Conservation (phyloP, 2,329 filamentous ascomycete species). For the Fusarium sp. region DNA sequence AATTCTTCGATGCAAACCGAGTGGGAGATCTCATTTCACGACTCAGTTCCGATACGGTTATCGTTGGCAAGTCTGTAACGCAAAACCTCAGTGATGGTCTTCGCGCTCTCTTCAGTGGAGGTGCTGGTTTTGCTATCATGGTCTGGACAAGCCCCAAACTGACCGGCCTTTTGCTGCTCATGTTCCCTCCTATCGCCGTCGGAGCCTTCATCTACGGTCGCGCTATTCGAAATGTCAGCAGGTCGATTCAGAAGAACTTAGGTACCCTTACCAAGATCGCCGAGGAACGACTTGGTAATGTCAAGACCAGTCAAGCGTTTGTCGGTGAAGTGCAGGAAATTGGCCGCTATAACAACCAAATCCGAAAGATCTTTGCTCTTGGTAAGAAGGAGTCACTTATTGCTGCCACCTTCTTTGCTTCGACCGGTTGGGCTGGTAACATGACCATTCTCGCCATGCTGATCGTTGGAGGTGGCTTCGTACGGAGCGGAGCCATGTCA, state of each 20-base stretch:
- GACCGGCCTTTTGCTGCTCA: slow-evolving; percentile 84
- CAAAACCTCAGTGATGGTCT: slow-evolving; percentile 98
- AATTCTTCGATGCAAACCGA: slow-evolving; percentile 98
- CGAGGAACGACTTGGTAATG: slow-evolving; percentile 96
- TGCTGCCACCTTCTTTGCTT: slow-evolving; percentile 87
- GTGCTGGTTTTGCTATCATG: slow-evolving; percentile 92
- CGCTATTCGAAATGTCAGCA: slow-evolving; percentile 87
- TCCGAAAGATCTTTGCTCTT: slow-evolving; percentile 90
- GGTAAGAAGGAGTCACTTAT: slow-evolving; percentile 89
- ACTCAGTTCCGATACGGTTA: slow-evolving; percentile 94
- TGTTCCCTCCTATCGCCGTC: slow-evolving; percentile 91
- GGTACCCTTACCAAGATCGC: slow-evolving; percentile 96
- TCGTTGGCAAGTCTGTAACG: slow-evolving; percentile 98
- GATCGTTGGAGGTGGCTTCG: slow-evolving; percentile 90
- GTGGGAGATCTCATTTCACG: slow-evolving; percentile 97
- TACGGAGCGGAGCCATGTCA: slow-evolving; percentile 85
- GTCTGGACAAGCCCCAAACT: slow-evolving; percentile 93
- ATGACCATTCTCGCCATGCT: slow-evolving; percentile 94
- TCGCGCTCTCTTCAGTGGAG: slow-evolving; percentile 87
- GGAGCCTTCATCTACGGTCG: slow-evolving; percentile 93
- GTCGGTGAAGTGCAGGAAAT: slow-evolving; percentile 93
- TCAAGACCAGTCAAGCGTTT: slow-evolving; percentile 96
- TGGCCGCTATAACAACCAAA: slow-evolving; percentile 88
- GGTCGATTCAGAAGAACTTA: slow-evolving; percentile 92
- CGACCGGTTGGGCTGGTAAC: slow-evolving; percentile 93